Evolutionary conservation across 805 yeast genomes (phyloP).

Genomic region (Metschnikowia cubensis): DNA sequence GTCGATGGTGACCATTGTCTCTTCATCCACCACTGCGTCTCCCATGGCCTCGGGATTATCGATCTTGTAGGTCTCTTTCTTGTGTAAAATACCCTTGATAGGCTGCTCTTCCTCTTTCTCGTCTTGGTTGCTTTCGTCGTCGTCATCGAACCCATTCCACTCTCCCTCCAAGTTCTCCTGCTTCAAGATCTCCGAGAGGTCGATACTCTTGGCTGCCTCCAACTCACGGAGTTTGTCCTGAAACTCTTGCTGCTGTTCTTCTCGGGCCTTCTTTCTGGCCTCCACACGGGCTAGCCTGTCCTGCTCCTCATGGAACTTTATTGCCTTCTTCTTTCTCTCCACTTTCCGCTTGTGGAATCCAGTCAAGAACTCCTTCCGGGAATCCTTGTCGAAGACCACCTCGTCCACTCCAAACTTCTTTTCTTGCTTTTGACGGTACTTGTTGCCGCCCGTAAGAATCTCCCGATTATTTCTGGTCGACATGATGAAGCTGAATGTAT

Average conservation of each 20-base stretch:
- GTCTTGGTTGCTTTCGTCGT: conserved; percentile 11
- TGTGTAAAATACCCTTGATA: conserved; percentile 18
- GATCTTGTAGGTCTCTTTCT: conserved; percentile 29
- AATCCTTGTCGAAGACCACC: conserved; percentile 75
- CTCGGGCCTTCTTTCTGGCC: conserved; percentile 67
- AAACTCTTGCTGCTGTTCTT: conserved; percentile 64
- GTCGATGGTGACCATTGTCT: conserved; percentile 55
- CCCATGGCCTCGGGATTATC: conserved; percentile 25
- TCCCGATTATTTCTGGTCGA: conserved; percentile 62
- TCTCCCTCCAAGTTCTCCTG: conserved; percentile 21
- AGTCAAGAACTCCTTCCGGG: conserved; percentile 80
- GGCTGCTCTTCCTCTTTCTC: conserved; percentile 10
- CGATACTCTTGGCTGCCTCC: conserved; percentile 39
- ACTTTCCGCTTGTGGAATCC: conserved; percentile 95
- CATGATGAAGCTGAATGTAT: conserved; percentile 10
- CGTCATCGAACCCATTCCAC: conserved; percentile 41
- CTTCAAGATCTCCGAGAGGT: conserved; percentile 15
- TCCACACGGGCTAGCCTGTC: conserved; percentile 69
- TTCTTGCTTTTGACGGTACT: conserved; percentile 61
- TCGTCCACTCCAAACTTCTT: conserved; percentile 58
- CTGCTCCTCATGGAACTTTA: conserved; percentile 69
- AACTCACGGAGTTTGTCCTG: conserved; percentile 60
- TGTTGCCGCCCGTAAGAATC: conserved; percentile 82
- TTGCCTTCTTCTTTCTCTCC: conserved; percentile 83
- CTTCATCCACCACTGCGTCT: conserved; percentile 42